A percentile compares a stretch with the other conserved stretches of the same genome.
These are phyloP conservation scores for Mortierella sp. DNA, from an alignment of 371 early-diverging fungal species.

Conservation along the genomic window DNA sequence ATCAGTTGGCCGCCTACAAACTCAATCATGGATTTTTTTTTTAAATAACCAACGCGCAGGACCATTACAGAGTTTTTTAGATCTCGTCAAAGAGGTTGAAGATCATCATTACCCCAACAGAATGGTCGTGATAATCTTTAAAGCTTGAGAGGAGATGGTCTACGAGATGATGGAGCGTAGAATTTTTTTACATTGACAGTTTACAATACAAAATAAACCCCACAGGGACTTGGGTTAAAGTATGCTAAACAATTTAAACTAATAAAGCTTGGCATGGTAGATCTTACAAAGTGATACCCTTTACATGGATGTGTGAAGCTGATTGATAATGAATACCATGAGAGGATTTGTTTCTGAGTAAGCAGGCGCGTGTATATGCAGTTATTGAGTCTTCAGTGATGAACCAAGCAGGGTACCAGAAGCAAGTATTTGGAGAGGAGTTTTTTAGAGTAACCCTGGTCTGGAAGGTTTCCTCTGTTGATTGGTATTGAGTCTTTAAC, in stretches of 20 bases:
- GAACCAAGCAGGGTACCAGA: background rate
- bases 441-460: background rate
- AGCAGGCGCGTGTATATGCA: background rate
- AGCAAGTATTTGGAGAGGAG: background rate
- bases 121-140: background rate
- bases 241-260: background rate
- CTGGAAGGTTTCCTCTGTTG: background rate
- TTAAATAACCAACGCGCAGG: too few relatives aligned
- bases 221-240: background rate
- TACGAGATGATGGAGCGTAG: background rate
- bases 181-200: slow-evolving; percentile 7
- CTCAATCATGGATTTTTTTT: too few relatives aligned
- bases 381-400: too few relatives aligned
- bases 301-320: background rate
- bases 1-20: too few relatives aligned
- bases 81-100: too few relatives aligned
- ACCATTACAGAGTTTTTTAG: too few relatives aligned
- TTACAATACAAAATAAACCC: slow-evolving; percentile 3
- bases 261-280: background rate
- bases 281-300: slow-evolving; percentile 1
- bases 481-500: background rate
- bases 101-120: background rate
- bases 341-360: background rate
- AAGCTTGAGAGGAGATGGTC: background rate
- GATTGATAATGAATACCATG: background rate